These are phyloP conservation scores for Luffa acutangula DNA, from an alignment of 306 rosid genomes.

Conservation along the genomic window DNA sequence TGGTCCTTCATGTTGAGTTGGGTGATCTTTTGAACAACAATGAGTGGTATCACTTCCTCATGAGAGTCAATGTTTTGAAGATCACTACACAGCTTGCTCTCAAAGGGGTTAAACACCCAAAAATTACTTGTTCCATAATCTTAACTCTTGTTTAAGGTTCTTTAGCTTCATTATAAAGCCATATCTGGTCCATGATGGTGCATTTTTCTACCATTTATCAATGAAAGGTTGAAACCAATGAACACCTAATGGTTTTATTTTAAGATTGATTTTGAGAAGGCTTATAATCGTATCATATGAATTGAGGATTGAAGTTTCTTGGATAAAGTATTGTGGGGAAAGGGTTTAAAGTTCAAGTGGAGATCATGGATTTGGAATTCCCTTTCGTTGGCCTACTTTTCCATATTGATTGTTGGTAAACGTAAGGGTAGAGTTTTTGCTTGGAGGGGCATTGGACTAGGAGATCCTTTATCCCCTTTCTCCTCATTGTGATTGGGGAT, in stretches of 20 bases:
- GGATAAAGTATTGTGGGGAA: neutral
- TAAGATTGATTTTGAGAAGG: neutral
- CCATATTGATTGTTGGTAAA: neutral
- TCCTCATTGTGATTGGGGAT: neutral
- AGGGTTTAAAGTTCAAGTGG: neutral
- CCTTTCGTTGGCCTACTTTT: neutral
- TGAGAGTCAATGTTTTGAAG: neutral
- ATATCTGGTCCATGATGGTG: neutral
- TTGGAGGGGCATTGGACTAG: too few species aligned
- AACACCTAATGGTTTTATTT: neutral
- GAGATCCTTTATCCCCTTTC: neutral
- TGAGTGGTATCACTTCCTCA: neutral
- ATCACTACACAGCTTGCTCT: neutral
- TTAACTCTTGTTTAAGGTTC: neutral
- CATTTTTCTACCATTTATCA: neutral
- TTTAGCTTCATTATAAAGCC: too few species aligned
- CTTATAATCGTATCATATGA: neutral
- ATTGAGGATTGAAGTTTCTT: neutral
- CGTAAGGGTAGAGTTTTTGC: too few species aligned
- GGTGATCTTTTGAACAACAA: neutral
- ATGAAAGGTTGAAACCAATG: neutral
- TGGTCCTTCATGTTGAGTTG: neutral
- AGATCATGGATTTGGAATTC: neutral
- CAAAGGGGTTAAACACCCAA: neutral
- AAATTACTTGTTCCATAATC: neutral